These are phyloP conservation scores for Colletotrichum musae DNA, from an alignment of 2,329 filamentous ascomycete species.

Conservation along the genomic window DNA sequence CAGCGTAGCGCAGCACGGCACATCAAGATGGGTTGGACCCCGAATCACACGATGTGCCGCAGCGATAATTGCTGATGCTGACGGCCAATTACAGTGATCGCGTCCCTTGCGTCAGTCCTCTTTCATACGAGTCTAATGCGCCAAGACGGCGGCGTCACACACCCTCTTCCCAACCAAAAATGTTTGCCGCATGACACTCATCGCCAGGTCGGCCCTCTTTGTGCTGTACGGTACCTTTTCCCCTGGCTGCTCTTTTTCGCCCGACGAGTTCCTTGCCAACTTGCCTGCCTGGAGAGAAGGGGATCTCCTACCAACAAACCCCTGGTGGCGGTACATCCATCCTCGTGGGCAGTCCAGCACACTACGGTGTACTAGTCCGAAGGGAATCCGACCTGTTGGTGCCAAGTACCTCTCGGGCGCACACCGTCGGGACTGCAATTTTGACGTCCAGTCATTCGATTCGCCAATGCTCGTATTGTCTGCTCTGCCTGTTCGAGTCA, in stretches of 20 bases:
- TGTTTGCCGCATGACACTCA: slow-evolving; percentile 17
- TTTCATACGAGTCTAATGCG: slow-evolving; percentile 33
- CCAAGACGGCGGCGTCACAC: slow-evolving; percentile 24
- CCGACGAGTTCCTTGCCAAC: too few species aligned
- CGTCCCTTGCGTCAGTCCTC: slow-evolving; percentile 36
- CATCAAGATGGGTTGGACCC: slow-evolving; percentile 1
- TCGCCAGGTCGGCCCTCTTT: background rate
- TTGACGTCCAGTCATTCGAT: slow-evolving; percentile 31
- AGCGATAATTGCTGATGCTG: slow-evolving; percentile 14
- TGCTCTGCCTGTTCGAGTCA: slow-evolving; percentile 6
- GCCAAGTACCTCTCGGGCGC: slow-evolving; percentile 29
- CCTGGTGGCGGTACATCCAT: too few species aligned
- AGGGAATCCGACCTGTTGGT: background rate
- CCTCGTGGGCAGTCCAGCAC: too few species aligned
- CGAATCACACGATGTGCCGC: background rate
- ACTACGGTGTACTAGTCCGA: background rate
- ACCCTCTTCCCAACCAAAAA: background rate
- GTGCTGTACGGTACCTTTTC: too few species aligned
- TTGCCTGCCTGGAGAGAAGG: too few species aligned
- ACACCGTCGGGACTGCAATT: slow-evolving; percentile 36
- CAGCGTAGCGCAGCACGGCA: background rate
- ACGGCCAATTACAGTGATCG: slow-evolving; percentile 26
- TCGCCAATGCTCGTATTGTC: slow-evolving; percentile 37
- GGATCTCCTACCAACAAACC: too few species aligned
- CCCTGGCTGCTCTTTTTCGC: too few species aligned